Conservation (phyloP, 345 rosid genomes). For the Populus alba region DNA sequence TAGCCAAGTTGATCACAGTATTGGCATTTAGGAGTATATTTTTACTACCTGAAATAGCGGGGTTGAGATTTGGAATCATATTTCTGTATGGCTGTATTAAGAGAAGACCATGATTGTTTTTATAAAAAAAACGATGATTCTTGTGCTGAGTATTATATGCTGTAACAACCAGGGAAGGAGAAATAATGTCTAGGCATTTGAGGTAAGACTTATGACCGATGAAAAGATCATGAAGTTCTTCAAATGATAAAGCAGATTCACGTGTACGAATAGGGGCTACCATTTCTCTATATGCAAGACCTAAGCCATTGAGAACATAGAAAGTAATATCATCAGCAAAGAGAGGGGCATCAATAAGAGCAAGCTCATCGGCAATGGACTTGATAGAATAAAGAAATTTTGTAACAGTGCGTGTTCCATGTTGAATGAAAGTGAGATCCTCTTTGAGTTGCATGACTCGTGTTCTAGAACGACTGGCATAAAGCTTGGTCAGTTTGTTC, state of each 20-base stretch:
- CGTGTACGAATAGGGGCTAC: not conserved
- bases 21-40: too few species aligned
- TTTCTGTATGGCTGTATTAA: too few species aligned
- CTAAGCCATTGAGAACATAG: not conserved
- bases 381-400: not conserved
- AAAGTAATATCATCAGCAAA: not conserved
- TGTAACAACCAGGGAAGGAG: too few species aligned
- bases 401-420: not conserved
- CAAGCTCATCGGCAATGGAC: not conserved
- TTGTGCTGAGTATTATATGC: too few species aligned
- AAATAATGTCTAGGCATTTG: not conserved
- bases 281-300: not conserved
- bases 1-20: too few species aligned
- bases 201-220: not conserved
- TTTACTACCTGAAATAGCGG: too few species aligned
- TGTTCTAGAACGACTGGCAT: too few species aligned
- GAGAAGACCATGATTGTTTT: too few species aligned
- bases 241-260: not conserved
- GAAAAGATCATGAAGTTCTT: not conserved
- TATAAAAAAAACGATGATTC: rapidly evolving
- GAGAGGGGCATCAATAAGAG: not conserved
- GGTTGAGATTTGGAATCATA: too few species aligned
- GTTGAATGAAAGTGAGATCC: not conserved
- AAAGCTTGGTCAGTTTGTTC: too few species aligned
- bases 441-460: not conserved